Evolutionary conservation across 106 monocot species (phyloP).

Genomic region (Phalaenopsis aphrodite): DNA sequence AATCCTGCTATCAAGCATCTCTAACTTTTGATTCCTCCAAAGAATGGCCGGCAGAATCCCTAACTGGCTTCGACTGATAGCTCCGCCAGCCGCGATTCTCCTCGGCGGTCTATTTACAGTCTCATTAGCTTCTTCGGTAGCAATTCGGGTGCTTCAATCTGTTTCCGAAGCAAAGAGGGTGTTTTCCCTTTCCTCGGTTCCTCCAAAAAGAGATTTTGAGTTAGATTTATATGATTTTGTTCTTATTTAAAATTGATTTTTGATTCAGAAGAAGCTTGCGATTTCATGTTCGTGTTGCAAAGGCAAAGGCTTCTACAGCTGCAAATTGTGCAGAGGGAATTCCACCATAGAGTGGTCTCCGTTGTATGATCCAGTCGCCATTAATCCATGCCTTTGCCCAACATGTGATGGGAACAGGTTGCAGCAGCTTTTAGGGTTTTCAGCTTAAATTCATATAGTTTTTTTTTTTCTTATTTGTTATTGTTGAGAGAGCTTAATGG

Average conservation of each 20-base stretch:
- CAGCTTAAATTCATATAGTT: not conserved
- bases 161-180: conserved; percentile 47
- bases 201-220: not conserved
- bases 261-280: conserved; percentile 37
- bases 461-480: not conserved
- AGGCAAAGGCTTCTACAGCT: conserved; percentile 73
- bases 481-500: not conserved
- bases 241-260: conserved; percentile 2
- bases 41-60: conserved; percentile 11
- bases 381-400: conserved; percentile 88
- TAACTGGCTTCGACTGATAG: conserved; percentile 19
- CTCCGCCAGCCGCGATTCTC: conserved; percentile 19
- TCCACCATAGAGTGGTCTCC: conserved; percentile 87
- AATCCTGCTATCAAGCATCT: not conserved
- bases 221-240: not conserved
- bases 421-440: not conserved
- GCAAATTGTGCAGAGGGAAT: conserved; percentile 73
- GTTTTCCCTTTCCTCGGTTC: not conserved
- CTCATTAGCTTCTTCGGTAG: conserved; percentile 41
- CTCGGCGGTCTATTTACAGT: conserved; percentile 40
- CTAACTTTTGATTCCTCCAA: not conserved
- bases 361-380: conserved; percentile 69
- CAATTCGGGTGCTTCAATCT: conserved; percentile 35
- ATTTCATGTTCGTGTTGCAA: conserved; percentile 49
- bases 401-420: conserved; percentile 88